Conservation (phyloP, 805 yeast genomes). For the Ogataea glucozyma region DNA sequence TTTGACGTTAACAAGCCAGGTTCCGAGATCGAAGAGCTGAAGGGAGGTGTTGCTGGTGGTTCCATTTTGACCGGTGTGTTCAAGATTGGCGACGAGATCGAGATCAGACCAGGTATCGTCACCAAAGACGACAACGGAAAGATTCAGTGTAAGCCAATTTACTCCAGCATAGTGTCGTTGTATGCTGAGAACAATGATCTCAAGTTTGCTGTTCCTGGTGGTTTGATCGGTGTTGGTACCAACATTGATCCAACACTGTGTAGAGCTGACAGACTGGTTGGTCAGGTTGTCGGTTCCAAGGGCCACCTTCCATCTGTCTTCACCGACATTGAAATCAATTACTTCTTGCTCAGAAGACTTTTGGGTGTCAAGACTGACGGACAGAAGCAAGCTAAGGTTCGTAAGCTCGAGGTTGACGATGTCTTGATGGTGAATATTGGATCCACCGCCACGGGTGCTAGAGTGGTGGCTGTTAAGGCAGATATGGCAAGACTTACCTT, state of each 20-base stretch:
- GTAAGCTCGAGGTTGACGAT: constrained; percentile 91
- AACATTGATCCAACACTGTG: constrained; percentile 98
- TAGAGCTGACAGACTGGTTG: constrained; percentile 98
- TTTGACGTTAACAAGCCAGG: constrained; percentile 99
- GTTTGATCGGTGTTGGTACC: constrained; percentile 99
- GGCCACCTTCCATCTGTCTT: constrained; percentile 95
- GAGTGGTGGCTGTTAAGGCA: constrained; percentile 96
- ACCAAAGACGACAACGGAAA: constrained; percentile 87
- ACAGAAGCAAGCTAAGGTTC: constrained; percentile 94
- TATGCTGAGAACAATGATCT: constrained; percentile 98
- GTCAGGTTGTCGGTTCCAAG: constrained; percentile 98
- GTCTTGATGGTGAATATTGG: constrained; percentile 99
- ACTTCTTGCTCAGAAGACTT: constrained; percentile 92
- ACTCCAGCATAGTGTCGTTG: constrained; percentile 88
- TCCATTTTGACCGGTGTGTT: constrained; percentile 96
- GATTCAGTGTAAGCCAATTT: constrained; percentile 94
- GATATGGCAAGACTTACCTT: constrained; percentile 98
- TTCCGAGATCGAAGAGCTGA: constrained; percentile 91
- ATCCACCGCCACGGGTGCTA: constrained; percentile 98
- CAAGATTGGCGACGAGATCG: constrained; percentile 96
- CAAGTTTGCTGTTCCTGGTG: constrained; percentile 99
- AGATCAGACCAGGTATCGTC: constrained; percentile 98
- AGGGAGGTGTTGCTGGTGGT: constrained; percentile 99
- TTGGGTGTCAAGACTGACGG: constrained; percentile 98
- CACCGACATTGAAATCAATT: constrained; percentile 96